These are phyloP conservation scores for Xanthoconium purpureum DNA, from an alignment of 768 basidiomycete genomes.

Conservation along the genomic window DNA sequence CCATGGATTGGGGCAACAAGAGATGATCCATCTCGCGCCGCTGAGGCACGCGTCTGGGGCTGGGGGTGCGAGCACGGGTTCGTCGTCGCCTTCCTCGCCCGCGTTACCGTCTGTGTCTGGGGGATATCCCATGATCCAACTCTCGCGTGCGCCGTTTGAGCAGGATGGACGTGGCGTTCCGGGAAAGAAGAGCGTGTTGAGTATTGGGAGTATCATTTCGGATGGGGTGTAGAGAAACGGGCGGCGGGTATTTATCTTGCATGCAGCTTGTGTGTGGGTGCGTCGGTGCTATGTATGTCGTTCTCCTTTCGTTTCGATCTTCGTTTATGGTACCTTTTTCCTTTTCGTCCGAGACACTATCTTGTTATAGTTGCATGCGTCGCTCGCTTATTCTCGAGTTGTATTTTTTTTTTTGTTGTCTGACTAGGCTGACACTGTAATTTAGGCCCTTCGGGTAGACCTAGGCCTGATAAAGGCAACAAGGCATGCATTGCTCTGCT, in stretches of 20 bases:
- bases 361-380: too few relatives aligned
- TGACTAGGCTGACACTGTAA: too few relatives aligned
- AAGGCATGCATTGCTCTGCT: too few relatives aligned
- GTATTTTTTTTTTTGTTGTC: too few relatives aligned
- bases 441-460: too few relatives aligned
- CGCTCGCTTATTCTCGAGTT: too few relatives aligned
- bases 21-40: constrained; percentile 37
- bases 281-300: too few relatives aligned
- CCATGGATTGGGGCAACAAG: constrained; percentile 25
- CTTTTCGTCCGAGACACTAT: too few relatives aligned
- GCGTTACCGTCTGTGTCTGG: constrained; percentile 19
- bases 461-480: too few relatives aligned
- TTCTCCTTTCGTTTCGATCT: too few relatives aligned
- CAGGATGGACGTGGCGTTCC: constrained; percentile 22
- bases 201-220: constrained; percentile 70
- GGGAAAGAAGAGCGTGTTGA: constrained; percentile 63
- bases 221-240: constrained; percentile 30
- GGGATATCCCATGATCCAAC: constrained; percentile 29
- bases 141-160: constrained; percentile 33
- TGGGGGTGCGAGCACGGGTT: constrained; percentile 10
- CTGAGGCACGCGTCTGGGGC: constrained; percentile 22
- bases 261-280: neutral
- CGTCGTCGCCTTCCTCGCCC: constrained; percentile 31
- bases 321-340: too few relatives aligned
- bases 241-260: neutral